Base-by-base conservation (phyloP, 306 rosid genomes). In the Sicyos baderoa region DNA sequence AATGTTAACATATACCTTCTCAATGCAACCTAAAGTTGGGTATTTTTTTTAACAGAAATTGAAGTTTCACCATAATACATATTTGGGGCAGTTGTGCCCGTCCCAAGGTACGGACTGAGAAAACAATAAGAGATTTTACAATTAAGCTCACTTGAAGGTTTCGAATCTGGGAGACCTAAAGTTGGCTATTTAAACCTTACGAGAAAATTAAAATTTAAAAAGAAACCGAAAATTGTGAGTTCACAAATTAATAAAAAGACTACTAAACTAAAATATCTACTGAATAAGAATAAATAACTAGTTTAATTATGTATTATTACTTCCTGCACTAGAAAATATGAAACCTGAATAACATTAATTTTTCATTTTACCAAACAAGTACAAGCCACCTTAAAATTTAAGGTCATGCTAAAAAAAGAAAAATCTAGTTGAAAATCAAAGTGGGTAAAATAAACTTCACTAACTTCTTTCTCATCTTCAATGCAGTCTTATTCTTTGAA, bases 391-490 rank as follows among this genome's bases (percentile, higher is more conserved):
- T 16, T 9, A 17, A 5, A 40, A 9, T n/a, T 40, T 10, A 40
- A 63, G 16, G 51, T 37, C 42, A 63, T 4, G 12, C 4, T 7
- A 10, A 12, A 19, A 19, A 16, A 61, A 18, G 8, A 60, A 55
- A 16, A 16, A 27, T 63, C 47, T 44, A 27, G 54, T 40, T 16
- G 9, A 40, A 60, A 16, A 71, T 29, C 19, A 21, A 53, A 79
- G 11, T 78, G 51, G 61, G 35, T 32, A 69, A 72, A 62, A 47
- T 53, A 9, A 22, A 35, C 76, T 80, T 66, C 68, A 83, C 93
- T 67, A 78, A 92, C 86, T 87, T 83, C 55, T 70, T 77, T 65
- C 79, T 81, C 62, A 69, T 79, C 81, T 78, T 86, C 91, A 85
- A 75, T 54, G 80, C 63, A 75, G 75, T 73, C 76, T 78, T 82